Conservation (phyloP, 2,329 filamentous ascomycete genomes). For the Trichoderma brevicompactum region DNA sequence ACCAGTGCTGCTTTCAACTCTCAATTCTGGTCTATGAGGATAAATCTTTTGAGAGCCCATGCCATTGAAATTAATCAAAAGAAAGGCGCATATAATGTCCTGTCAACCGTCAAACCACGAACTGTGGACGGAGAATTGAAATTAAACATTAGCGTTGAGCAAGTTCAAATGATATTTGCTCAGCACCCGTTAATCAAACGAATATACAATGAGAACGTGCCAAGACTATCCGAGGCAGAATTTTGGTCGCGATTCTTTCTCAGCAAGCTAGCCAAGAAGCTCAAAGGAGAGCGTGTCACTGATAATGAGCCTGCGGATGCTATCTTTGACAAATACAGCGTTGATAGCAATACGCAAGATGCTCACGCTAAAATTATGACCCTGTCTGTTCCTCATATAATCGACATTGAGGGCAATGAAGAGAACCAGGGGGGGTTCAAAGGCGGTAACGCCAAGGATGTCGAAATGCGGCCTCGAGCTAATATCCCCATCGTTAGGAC, state of each 20-base stretch:
- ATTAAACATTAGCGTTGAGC: conserved; percentile 85
- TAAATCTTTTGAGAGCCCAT: conserved; percentile 84
- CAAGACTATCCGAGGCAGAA: conserved; percentile 73
- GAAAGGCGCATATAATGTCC: conserved; percentile 88
- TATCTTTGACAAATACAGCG: conserved; percentile 84
- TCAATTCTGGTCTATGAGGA: conserved; percentile 92
- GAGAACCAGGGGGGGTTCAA: conserved; percentile 86
- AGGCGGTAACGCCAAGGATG: conserved; percentile 81
- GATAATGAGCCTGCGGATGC: conserved; percentile 77
- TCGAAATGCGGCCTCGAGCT: conserved; percentile 81
- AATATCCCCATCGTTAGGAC: conserved; percentile 89
- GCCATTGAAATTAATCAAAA: conserved; percentile 87
- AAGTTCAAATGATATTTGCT: conserved; percentile 88
- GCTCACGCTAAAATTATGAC: conserved; percentile 60
- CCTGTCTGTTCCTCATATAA: conserved; percentile 79
- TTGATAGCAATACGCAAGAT: conserved; percentile 65
- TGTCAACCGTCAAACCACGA: conserved; percentile 81
- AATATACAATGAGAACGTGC: conserved; percentile 92
- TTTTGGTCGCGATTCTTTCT: conserved; percentile 97
- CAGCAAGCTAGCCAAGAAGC: conserved; percentile 84
- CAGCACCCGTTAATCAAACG: conserved; percentile 90
- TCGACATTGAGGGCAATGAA: conserved; percentile 93
- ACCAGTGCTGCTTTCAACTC: conserved; percentile 79
- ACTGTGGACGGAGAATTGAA: conserved; percentile 62
- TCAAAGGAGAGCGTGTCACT: conserved; percentile 85